Evolutionary conservation across 768 basidiomycete genomes (phyloP).

Genomic region (Rossbeevera mucosa): DNA sequence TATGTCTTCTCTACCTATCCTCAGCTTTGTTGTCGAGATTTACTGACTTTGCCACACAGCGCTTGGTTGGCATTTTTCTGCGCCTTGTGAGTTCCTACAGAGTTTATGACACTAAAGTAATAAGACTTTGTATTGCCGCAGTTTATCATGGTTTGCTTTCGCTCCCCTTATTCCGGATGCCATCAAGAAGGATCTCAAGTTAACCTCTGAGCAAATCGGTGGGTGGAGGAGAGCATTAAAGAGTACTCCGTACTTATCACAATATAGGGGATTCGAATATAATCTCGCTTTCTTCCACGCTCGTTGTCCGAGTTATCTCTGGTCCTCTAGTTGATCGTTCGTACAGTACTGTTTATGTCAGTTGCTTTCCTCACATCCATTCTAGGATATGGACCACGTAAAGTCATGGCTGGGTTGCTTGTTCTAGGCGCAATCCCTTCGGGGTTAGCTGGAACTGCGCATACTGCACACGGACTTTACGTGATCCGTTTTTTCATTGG

Average conservation of each 20-base stretch:
- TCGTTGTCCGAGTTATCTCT: conserved; percentile 42
- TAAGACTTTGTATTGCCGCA: conserved; percentile 3
- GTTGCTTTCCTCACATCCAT: not conserved
- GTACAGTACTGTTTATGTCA: not conserved
- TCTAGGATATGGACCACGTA: conserved; percentile 44
- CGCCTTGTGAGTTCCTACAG: conserved; percentile 35
- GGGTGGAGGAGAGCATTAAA: conserved; percentile 1
- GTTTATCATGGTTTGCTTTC: conserved; percentile 54
- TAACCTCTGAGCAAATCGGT: conserved; percentile 45
- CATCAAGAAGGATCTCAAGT: conserved; percentile 48
- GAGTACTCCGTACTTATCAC: not conserved
- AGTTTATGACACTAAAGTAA: not conserved
- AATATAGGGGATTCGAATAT: conserved; percentile 45
- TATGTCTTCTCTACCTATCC: conserved; percentile 14
- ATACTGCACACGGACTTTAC: conserved; percentile 38
- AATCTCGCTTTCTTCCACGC: conserved; percentile 43
- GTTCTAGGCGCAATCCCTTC: conserved; percentile 55
- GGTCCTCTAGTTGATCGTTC: conserved; percentile 49
- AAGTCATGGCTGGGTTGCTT: conserved; percentile 51
- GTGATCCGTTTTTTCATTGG: conserved; percentile 55
- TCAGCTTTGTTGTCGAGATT: not conserved
- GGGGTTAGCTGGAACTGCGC: conserved; percentile 50
- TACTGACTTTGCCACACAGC: conserved; percentile 15
- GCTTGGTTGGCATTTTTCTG: conserved; percentile 45
- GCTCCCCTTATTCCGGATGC: conserved; percentile 54